Conservation (phyloP, 495 filamentous ascomycete genomes). For the Penicillium alfredii region DNA sequence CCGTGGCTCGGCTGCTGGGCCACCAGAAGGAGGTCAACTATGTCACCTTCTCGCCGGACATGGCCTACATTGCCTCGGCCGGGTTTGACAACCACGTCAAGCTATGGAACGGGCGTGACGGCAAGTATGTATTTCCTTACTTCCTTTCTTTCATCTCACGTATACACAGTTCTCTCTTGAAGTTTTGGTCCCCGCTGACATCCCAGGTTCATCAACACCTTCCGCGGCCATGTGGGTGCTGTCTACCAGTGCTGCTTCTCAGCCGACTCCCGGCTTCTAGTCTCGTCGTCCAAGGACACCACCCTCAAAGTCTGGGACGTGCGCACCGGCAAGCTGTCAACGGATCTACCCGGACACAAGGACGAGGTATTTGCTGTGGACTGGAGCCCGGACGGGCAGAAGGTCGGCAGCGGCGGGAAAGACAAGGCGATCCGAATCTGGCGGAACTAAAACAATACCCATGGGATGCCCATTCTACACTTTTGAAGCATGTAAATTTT, state of each 20-base stretch:
- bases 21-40: conserved; percentile 97
- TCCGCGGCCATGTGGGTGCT: conserved; percentile 87
- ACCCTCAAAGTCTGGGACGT: conserved; percentile 95
- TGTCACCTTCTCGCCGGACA: conserved; percentile 88
- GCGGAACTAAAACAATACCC: conserved; percentile 51
- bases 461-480: conserved; percentile 12
- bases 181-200: too few species aligned
- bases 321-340: conserved; percentile 70
- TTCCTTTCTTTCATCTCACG: background rate
- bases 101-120: conserved; percentile 70
- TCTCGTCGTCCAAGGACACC: conserved; percentile 84
- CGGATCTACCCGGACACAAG: conserved; percentile 87
- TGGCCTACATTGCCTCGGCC: conserved; percentile 75
- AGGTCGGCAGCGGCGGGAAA: conserved; percentile 83
- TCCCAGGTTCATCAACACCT: conserved; percentile 71
- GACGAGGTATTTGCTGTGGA: conserved; percentile 94
- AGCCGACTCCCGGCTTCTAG: conserved; percentile 78
- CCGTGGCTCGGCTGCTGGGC: conserved; percentile 77
- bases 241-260: conserved; percentile 90
- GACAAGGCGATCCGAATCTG: conserved; percentile 88
- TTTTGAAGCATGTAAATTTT: too few species aligned
- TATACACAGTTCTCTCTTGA: too few species aligned
- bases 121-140: conserved; percentile 42
- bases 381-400: conserved; percentile 81
- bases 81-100: conserved; percentile 92